Percentiles rank a stretch among this genome's conserved stretches.
phyloP scores from a whole-genome alignment of 2,329 filamentous ascomycete genomes.

The Lachnellula hyalina region DNA sequence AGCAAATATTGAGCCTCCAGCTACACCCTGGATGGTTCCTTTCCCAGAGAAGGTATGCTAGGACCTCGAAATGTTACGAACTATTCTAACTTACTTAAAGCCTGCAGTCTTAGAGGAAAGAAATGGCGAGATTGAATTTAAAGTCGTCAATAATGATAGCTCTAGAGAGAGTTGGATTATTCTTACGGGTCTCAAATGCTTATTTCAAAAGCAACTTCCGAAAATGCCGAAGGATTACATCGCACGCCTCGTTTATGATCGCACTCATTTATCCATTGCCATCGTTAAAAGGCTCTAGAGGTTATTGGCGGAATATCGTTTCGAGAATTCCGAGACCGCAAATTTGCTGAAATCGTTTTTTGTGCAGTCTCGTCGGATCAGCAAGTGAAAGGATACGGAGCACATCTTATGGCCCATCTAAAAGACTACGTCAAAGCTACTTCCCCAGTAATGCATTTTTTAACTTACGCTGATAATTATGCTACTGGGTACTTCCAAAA shows the following conservation, averaged over 20 bases:
- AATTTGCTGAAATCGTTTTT: constrained; percentile 98
- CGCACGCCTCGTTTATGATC: constrained; percentile 91
- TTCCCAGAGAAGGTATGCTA: constrained; percentile 77
- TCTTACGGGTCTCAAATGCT: constrained; percentile 90
- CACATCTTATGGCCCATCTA: constrained; percentile 94
- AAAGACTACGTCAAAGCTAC: constrained; percentile 99
- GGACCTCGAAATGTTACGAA: neutral
- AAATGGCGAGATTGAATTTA: constrained; percentile 90
- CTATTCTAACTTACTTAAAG: constrained; percentile 38
- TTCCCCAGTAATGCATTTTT: constrained; percentile 94
- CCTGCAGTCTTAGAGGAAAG: constrained; percentile 91
- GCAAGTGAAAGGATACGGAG: constrained; percentile 97
- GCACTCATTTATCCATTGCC: constrained; percentile 91
- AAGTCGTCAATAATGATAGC: constrained; percentile 95
- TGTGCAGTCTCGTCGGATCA: constrained; percentile 97
- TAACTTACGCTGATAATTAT: constrained; percentile 98
- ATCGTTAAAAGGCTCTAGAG: constrained; percentile 96
- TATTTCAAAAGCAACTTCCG: constrained; percentile 96
- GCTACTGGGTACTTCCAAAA: constrained; percentile 99
- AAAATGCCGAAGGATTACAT: constrained; percentile 99
- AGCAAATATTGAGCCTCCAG: constrained; percentile 42
- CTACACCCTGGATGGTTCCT: constrained; percentile 59
- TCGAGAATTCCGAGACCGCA: constrained; percentile 82
- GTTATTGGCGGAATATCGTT: constrained; percentile 98
- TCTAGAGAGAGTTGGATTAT: constrained; percentile 85